Evolutionary conservation across 1,139 yeast species (phyloP), one percentile per base, ranked within the genome.

Genomic region (Diutina pseudorugosa): DNA sequence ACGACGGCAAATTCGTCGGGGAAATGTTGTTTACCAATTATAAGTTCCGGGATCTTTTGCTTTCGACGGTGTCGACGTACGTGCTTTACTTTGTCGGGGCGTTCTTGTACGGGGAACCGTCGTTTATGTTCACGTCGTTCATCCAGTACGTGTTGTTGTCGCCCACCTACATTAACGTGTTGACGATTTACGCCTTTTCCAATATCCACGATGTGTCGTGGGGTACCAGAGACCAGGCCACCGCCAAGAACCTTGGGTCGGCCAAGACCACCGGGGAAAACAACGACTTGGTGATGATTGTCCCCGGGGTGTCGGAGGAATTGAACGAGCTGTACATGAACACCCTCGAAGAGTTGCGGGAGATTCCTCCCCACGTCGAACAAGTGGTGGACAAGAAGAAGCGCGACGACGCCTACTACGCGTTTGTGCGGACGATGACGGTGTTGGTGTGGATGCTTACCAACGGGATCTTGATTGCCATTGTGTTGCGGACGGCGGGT

Each of bases 61-160:
- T 93, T n/a, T 89, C 97, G 9, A 76, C 90, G 61, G 77, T 80
- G 16, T 85, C 96, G 2, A 93, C 98, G 0, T 91, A 90, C 65
- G 79, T 83, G 3, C 75, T 93, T 44, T 93, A 93, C 65, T 74
- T 89, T 55, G 63, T 87, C 30, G 88, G 93, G 6, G 87, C 97
- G 8, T 64, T 85, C 56, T 59, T 86, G 60, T 85, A 82, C 62
- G 77, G 88, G 48, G 90, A 86, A 59, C 93, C 94, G 11, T 81
- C 85, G 72, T 89, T 86, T 63, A 81, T 86, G 85, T 64, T 83
- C 55, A 85, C 93, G 1, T 79, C 87, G 52, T 83, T 85, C 63
- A 59, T 75, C 20, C 95, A 86, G 65, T 86, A 86, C 62, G 68
- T 86, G 53, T 68, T 86, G 55, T 68, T 86, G 54, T 80, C 88